These are phyloP conservation scores for Mucor indicus DNA, from an alignment of 371 early-diverging fungal genomes.

Conservation along the genomic window DNA sequence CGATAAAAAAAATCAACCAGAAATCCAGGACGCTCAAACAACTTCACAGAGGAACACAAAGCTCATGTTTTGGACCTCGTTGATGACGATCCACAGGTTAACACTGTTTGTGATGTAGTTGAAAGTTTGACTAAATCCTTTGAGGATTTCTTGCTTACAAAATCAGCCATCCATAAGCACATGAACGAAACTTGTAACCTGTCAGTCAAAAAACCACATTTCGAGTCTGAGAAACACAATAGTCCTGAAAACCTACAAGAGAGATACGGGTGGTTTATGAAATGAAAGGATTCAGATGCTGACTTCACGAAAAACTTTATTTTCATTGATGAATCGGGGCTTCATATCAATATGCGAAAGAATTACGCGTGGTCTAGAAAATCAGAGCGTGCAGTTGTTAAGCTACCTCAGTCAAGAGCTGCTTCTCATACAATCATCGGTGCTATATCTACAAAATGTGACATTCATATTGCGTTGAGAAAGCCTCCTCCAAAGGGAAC, in stretches of 20 bases:
- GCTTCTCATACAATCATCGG: constrained; percentile 10
- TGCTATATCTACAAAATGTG: constrained; percentile 5
- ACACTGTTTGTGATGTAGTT: constrained; percentile 10
- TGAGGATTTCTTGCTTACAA: constrained; percentile 14
- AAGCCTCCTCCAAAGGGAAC: constrained; percentile 11
- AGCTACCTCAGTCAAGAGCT: constrained; percentile 13
- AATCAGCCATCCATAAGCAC: constrained; percentile 9
- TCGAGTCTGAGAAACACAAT: constrained; percentile 11
- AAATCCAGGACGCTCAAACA: constrained; percentile 19
- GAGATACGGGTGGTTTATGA: constrained; percentile 13
- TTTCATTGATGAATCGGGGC: constrained; percentile 6
- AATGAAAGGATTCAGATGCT: constrained; percentile 5
- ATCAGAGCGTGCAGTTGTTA: constrained; percentile 8
- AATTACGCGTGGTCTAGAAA: constrained; percentile 6
- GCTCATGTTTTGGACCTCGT: constrained; percentile 13
- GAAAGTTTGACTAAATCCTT: constrained; percentile 14
- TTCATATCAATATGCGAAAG: constrained; percentile 8
- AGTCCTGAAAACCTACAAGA: constrained; percentile 14
- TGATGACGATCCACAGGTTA: constrained; percentile 8
- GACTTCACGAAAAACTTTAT: constrained; percentile 11
- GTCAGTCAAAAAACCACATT: constrained; percentile 12
- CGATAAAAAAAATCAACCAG: constrained; percentile 13
- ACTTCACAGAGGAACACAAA: constrained; percentile 14
- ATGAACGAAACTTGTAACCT: constrained; percentile 12
- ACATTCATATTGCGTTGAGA: constrained; percentile 10